Conservation (phyloP, 768 basidiomycete species). For the Phlebiopsis gigantea region DNA sequence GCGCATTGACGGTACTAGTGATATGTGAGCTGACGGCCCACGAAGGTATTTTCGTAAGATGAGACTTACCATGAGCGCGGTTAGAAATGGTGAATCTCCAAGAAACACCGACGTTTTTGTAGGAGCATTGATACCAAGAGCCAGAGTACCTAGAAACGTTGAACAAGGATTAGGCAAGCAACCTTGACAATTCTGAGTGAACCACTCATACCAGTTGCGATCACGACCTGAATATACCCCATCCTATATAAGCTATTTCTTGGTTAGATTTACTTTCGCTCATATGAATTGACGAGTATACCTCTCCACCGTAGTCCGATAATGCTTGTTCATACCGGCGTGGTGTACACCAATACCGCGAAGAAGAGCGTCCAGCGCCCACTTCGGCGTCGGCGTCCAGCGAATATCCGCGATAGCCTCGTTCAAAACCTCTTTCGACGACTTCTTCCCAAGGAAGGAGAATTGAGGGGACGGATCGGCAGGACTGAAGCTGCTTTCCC, state of each 20-base stretch:
- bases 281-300: slow-evolving; percentile 15
- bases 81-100: slow-evolving; percentile 55
- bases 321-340: slow-evolving; percentile 60
- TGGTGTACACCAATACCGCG: slow-evolving; percentile 70
- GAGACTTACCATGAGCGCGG: slow-evolving; percentile 56
- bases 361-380: slow-evolving; percentile 43
- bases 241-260: slow-evolving; percentile 48
- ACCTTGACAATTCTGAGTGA: neutral
- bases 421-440: slow-evolving; percentile 41
- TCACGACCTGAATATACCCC: slow-evolving; percentile 58
- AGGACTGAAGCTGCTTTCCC: slow-evolving; percentile 56
- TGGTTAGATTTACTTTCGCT: neutral
- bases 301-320: slow-evolving; percentile 56
- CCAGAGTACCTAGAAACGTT: slow-evolving; percentile 48
- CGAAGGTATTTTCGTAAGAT: too few relatives aligned
- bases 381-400: slow-evolving; percentile 30
- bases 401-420: slow-evolving; percentile 39
- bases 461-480: slow-evolving; percentile 53
- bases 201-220: slow-evolving; percentile 52
- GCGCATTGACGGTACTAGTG: slow-evolving; percentile 66
- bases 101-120: slow-evolving; percentile 61
- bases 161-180: neutral
- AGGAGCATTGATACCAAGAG: slow-evolving; percentile 73
- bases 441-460: slow-evolving; percentile 45
- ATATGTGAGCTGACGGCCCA: neutral